Base-by-base conservation (phyloP, 2,329 filamentous ascomycete species). In the Lasiodiplodia hormozganensis region DNA sequence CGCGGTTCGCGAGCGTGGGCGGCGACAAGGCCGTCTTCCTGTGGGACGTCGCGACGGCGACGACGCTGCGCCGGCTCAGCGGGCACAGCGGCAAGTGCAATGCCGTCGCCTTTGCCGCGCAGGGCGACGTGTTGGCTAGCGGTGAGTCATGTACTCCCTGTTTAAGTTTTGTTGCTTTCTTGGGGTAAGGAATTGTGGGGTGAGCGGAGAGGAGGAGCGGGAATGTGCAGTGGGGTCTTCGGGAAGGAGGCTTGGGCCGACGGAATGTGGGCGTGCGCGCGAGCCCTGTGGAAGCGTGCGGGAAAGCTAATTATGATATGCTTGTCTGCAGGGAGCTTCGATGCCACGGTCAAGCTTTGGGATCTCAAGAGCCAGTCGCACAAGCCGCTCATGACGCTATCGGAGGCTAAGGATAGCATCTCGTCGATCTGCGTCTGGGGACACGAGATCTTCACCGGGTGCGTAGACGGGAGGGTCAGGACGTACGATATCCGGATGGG, bases 11-110 rank as follows among this genome's bases (percentile, higher is more conserved):
- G 11, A 94, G 90, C n/a, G 88, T 89, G 1, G 96, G 96, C 72
- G 96, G 96, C 69, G 96, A 99, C 82, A 92, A 95, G 73, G 86
- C 88, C 70, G 93, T 97, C 0, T 97, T 97, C 77, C 85, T 97
- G 5, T 98, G 96, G 96, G 96, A 99, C 80, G 96, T 98, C 0
- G 85, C 90, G 57, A 91, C 90, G 2, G 93, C 92, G 21, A 85
- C 88, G 73, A 97, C 95, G 4, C 82, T 92, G 31, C 87, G 92
- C 25, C 87, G 96, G 34, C 96, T 95, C 79, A 72, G 85, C 51
- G 91, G 90, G 0, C 92, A 96, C 80, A 85, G 85, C 2, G 88
- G 88, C 54, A 85, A 94, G 38, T 86, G 98, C 67, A 96, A 97
- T 77, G 86, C 88, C 56, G 92, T 95, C 4, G 84, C 86, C 2